Evolutionary conservation across 441 rosid genomes (phyloP).

Genomic region (Corymbia calophylla): DNA sequence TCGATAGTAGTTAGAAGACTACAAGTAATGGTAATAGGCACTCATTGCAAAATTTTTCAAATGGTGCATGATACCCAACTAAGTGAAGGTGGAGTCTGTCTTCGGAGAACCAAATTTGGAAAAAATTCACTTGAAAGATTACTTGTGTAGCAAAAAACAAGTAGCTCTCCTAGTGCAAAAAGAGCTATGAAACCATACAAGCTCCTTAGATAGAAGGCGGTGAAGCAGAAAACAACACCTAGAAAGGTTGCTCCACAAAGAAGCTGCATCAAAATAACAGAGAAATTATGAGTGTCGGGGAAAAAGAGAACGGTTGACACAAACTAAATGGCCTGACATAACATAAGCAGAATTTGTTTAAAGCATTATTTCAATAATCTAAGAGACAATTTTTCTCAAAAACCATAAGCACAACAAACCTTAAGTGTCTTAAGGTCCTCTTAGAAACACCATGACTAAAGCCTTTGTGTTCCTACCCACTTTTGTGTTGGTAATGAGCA

Average conservation of each 20-base stretch:
- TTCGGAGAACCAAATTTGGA: background rate
- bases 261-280: constrained; percentile 44
- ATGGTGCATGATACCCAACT: background rate
- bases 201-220: constrained; percentile 79
- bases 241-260: constrained; percentile 62
- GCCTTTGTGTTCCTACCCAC: constrained; percentile 89
- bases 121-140: background rate
- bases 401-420: no score
- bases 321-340: background rate
- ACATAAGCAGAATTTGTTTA: background rate
- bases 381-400: no score
- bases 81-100: background rate
- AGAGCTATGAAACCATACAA: constrained; percentile 79
- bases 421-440: constrained; percentile 48
- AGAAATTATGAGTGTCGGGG: background rate
- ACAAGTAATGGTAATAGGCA: background rate
- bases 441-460: constrained; percentile 77
- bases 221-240: constrained; percentile 78
- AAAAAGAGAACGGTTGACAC: background rate
- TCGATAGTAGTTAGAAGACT: background rate
- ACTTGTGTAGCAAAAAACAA: constrained; percentile 94
- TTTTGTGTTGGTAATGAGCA: constrained; percentile 87
- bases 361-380: no score
- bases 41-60: background rate
- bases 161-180: constrained; percentile 78